Evolutionary conservation across 257 asterid species (phyloP), one percentile per base, ranked within the genome.

Genomic region (Solanum commersonii): DNA sequence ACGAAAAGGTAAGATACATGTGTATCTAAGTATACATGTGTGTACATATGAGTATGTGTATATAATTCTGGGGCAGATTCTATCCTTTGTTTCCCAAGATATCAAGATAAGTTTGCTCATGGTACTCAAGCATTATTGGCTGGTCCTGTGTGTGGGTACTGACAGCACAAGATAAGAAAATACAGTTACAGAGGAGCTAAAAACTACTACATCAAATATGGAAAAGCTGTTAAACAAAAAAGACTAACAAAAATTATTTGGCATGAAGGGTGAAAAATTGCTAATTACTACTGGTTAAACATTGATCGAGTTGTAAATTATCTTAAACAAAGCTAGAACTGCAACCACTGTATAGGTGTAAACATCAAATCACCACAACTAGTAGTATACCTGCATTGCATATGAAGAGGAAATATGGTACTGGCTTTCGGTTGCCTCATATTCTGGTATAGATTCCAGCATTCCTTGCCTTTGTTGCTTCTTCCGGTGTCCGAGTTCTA

Each of bases 401-500:
- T 87, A 84, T 20, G 88, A 38, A 14, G 94, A 91, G 2, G 91
- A 81, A 42, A 83, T 90, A 84, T 85, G 89, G 60, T 71, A 87
- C 79, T 59, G 90, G 86, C 91, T 79, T 88, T 73, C 91, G 78
- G 90, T 52, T 10, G 90, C 89, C 84, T 92, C 95, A 63, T 90
- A 86, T 87, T 96, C 98, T 5, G 98, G 98, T 87, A 95, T 94
- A 1, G 98, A 89, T 83, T 93, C 93, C 87, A 95, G 91, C 94
- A 87, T 89, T 89, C 93, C 92, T 90, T 86, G 93, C 92, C 93
- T 93, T 42, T 22, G 79, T 70, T 92, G 96, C 91, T 88, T 94
- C 93, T 91, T 93, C 92, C 92, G 89, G 25, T 89, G 89, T 88
- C 91, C 87, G 67, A 93, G 91, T 88, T 90, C 93, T 94, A 94